Evolutionary conservation across 2,329 filamentous ascomycete species (phyloP).

Genomic region (Claviceps purpurea): DNA sequence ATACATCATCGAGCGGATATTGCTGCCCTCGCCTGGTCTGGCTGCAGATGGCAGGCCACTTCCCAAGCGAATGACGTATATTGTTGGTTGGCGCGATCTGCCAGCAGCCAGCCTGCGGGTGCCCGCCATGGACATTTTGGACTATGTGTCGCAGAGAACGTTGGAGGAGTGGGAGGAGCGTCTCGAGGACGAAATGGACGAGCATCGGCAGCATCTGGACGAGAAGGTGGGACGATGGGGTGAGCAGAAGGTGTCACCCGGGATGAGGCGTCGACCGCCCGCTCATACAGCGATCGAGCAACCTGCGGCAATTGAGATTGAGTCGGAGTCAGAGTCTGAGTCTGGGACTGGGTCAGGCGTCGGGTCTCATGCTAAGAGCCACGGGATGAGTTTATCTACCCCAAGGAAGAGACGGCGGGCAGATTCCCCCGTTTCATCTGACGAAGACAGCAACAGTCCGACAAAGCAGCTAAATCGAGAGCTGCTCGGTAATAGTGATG

Average conservation of each 20-base stretch:
- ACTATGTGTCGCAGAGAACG: conserved; percentile 44
- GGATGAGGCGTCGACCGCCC: conserved; percentile 16
- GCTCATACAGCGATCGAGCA: conserved; percentile 11
- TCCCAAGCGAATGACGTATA: conserved; percentile 35
- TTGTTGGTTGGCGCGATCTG: conserved; percentile 40
- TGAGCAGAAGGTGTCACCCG: conserved; percentile 5
- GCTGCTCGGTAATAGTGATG: conserved; percentile 3
- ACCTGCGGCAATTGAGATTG: conserved; percentile 16
- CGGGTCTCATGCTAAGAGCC: conserved; percentile 13
- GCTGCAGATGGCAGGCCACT: conserved; percentile 22
- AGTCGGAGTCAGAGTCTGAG: conserved; percentile 6
- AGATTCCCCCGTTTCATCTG: conserved; percentile 18
- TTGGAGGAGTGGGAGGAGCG: conserved; percentile 44
- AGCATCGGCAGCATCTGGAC: conserved; percentile 18
- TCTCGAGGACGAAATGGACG: conserved; percentile 28
- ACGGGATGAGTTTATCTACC: conserved; percentile 22
- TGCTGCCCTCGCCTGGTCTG: conserved; percentile 25
- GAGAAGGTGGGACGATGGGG: conserved; percentile 10
- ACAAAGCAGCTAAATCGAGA: conserved; percentile 17
- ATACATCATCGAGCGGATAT: conserved; percentile 41
- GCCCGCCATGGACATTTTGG: conserved; percentile 32
- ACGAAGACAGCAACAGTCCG: conserved; percentile 15
- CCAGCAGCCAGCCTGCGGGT: conserved; percentile 35
- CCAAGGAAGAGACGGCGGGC: conserved; percentile 20
- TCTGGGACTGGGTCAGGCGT: background rate